A percentile compares a stretch with the other conserved stretches of the same genome.
Evolutionary conservation across 1,284 basidiomycete species (phyloP).

Genomic region (Xerocomus minutiporus): DNA sequence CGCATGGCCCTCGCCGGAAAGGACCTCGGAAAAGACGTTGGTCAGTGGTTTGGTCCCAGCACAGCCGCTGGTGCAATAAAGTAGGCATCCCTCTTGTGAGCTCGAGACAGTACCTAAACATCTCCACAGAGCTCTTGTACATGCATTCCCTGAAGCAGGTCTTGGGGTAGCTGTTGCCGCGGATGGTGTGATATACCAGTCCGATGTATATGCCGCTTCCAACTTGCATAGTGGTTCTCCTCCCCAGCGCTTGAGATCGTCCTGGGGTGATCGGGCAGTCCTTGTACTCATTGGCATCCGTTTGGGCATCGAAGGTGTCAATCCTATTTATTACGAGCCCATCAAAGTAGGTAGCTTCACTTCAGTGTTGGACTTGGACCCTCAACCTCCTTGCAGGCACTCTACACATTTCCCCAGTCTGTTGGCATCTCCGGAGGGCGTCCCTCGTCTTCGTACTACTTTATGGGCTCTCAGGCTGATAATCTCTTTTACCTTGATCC

Average conservation of each 20-base stretch:
- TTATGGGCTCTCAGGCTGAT: slow-evolving; percentile 88
- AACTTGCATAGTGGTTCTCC: slow-evolving; percentile 41
- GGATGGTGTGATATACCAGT: slow-evolving; percentile 82
- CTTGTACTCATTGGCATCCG: slow-evolving; percentile 84
- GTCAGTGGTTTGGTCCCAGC: slow-evolving; percentile 97
- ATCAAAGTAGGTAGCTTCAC: slow-evolving; percentile 65
- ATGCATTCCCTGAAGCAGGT: slow-evolving; percentile 76
- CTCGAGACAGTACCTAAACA: slow-evolving; percentile 5
- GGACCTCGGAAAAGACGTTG: slow-evolving; percentile 91
- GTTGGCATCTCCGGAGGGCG: slow-evolving; percentile 95
- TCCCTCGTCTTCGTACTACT: slow-evolving; percentile 95
- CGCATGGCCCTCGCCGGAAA: slow-evolving; percentile 94
- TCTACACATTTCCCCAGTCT: slow-evolving; percentile 92
- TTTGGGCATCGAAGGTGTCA: slow-evolving; percentile 88
- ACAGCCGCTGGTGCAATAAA: slow-evolving; percentile 95
- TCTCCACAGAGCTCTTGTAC: slow-evolving; percentile 63
- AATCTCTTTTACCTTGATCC: slow-evolving; percentile 95
- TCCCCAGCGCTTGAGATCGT: slow-evolving; percentile 29
- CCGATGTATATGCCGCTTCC: slow-evolving; percentile 82
- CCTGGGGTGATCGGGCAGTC: slow-evolving; percentile 84
- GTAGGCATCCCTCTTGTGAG: slow-evolving; percentile 38
- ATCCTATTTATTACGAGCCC: slow-evolving; percentile 91
- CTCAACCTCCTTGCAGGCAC: slow-evolving; percentile 44
- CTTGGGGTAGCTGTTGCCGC: slow-evolving; percentile 80
- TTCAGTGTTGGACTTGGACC: not conserved